Base-by-base conservation (phyloP, 169 alveolate species). In the Plasmodium cynomolgi region DNA sequence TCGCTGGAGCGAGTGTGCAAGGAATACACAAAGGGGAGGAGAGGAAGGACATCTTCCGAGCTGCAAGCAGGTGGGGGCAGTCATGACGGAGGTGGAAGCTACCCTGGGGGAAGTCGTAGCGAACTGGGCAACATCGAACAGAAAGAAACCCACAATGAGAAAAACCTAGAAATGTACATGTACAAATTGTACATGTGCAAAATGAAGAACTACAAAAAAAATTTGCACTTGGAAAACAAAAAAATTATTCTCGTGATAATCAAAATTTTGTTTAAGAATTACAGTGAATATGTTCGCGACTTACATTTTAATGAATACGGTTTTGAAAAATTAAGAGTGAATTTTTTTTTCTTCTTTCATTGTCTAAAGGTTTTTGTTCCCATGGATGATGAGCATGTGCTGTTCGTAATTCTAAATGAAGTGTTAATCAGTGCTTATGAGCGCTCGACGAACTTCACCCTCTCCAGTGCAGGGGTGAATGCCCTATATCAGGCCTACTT, bases 161-260 rank as follows among this genome's bases (percentile, higher is more conserved):
- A 44, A 82, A 81, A 91, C 77, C 58, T 91, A 73, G 95, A 91
- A 74, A 81, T 91, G 85, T 91, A 91, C 62, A 91, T 82, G 84
- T 91, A 91, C 79, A 91, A 74, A 50, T 47, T 91, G 34, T 91
- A 82, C 37, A 91, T 91, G 92, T 31, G 56, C 11, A 91, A 91
- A 74, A 91, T 91, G 95, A 82, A 81, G 77, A 91, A 91, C 77
- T 91, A 91, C 68, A 91, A 74, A 82, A 91, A 72, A 29, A 44
- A 91, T 31, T 15, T 91, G 8, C 83, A 68, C 31, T 44, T 83
- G 15, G 81, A 91, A 82, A 72, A 26, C 56, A 47, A 34, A n/a
- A 81, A 81, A 82, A 81, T 91, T 23, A 33, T 91, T 47, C 68
- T 91, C 56, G 41, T 91, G 26, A 91, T 91, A 47, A 91, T 91